phyloP scores from a whole-genome alignment of 768 basidiomycete genomes.

The Candolleomyces eurysporus region DNA sequence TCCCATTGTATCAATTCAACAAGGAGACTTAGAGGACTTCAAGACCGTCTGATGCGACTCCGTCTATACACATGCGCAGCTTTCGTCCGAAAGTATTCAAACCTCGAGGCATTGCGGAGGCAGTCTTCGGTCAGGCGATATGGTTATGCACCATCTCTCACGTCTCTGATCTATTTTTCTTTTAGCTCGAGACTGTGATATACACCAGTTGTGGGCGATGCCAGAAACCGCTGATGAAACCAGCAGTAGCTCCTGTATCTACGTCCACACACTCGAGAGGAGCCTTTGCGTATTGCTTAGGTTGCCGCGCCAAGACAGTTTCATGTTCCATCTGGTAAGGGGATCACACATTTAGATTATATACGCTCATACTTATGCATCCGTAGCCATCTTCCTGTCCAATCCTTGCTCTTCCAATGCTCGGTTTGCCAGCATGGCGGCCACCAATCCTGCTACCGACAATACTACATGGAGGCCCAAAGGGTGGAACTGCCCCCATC shows the following conservation, averaged over 20 bases:
- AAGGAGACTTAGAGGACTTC: not conserved
- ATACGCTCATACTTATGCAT: conserved; percentile 7
- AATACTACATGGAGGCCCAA: conserved; percentile 61
- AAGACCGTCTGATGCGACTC: conserved; percentile 64
- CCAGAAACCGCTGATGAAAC: conserved; percentile 54
- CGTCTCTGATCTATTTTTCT: not conserved
- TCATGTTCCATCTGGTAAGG: conserved; percentile 75
- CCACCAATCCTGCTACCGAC: conserved; percentile 73
- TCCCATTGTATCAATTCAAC: not conserved
- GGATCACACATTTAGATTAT: too few species aligned
- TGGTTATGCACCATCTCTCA: too few species aligned
- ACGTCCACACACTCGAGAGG: conserved; percentile 29
- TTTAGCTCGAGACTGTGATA: conserved; percentile 69
- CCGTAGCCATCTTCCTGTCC: conserved; percentile 75
- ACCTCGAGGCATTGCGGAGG: conserved; percentile 48
- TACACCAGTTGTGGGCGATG: conserved; percentile 71
- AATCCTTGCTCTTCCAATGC: conserved; percentile 68
- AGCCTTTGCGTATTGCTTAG: conserved; percentile 53
- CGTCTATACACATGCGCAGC: conserved; percentile 67
- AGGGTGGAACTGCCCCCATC: conserved; percentile 45
- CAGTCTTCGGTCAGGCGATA: conserved; percentile 44
- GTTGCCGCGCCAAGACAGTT: conserved; percentile 47
- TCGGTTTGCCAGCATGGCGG: conserved; percentile 79
- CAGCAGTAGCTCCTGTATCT: conserved; percentile 31
- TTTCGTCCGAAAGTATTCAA: conserved; percentile 68